Evolutionary conservation across 345 rosid species (phyloP), one percentile per base, ranked within the genome.

Genomic region (Arabidopsis arenosa): DNA sequence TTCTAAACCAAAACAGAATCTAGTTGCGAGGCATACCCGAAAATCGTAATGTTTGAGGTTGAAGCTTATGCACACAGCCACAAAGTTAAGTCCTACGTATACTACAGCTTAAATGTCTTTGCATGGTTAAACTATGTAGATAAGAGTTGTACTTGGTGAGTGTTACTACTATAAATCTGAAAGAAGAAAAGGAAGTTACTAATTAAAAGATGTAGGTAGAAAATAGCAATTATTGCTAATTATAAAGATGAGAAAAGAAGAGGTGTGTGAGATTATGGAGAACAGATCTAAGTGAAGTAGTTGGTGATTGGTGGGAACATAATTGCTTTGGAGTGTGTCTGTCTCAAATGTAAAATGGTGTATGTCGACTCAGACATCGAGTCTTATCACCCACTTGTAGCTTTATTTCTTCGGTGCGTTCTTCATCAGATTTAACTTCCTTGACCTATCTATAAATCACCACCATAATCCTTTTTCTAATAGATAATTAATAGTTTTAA

Each of bases 331-430:
- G 32, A 45, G 51, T 56, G 41, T 75, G 44, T 49, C 30, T 59
- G 73, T 59, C 55, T 35, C 37, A 37, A 7, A 75, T 67, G 13
- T 43, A 41, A 52, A 75, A 68, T 71, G 75, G 80, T 77, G 80
- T 56, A 47, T 63, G 72, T 71, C 75, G 76, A 77, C 76, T 77
- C 76, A 69, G 67, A 77, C 76, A 77, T 35, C 76, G 48, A 62
- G 53, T 64, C 62, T 45, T 53, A 69, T 77, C 71, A 7, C 76
- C 79, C 72, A 77, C 80, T 77, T 64, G 80, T 66, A 63, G 60
- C 75, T 64, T 77, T 77, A 45, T 64, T 47, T 55, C 37, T 70
- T 64, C 5, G 64, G 80, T 77, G 80, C 80, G 75, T 71, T 71
- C 76, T 77, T 70, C 80, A 63, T 71, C 80, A 63, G 72, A 70